Evolutionary conservation across 805 yeast genomes (phyloP).

Genomic region (Grigorovia humatica): DNA sequence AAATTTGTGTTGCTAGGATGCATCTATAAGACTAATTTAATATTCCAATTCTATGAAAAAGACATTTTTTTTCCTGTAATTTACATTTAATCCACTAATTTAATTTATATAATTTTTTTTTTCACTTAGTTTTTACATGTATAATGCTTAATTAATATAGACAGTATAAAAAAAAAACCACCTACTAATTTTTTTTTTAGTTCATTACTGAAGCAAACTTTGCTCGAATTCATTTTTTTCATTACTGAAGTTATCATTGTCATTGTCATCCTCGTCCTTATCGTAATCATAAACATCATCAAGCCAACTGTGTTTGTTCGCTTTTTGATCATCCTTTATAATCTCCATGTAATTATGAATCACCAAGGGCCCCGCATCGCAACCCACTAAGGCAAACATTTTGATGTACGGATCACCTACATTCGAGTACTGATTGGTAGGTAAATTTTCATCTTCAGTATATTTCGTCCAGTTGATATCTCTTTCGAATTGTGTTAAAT

Average conservation of each 20-base stretch:
- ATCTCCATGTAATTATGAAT: slow-evolving; percentile 31
- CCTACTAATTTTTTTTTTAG: too few species aligned
- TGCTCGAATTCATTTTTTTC: not conserved
- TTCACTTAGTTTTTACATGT: too few species aligned
- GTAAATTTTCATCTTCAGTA: slow-evolving; percentile 15
- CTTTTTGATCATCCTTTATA: not conserved
- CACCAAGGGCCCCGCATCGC: slow-evolving; percentile 33
- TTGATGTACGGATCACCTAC: slow-evolving; percentile 14
- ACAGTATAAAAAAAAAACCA: too few species aligned
- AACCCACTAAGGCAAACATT: slow-evolving; percentile 31
- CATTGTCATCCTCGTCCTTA: not conserved
- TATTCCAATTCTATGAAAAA: not conserved
- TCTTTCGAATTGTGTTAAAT: slow-evolving; percentile 16
- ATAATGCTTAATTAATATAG: too few species aligned
- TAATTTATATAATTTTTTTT: too few species aligned
- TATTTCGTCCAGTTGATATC: slow-evolving; percentile 24
- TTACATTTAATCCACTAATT: too few species aligned
- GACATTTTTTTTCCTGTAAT: too few species aligned
- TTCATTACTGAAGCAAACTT: not conserved
- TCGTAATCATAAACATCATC: not conserved
- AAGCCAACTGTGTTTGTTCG: not conserved
- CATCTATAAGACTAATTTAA: not conserved
- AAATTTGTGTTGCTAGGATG: not conserved
- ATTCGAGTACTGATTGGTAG: not conserved
- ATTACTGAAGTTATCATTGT: not conserved